Evolutionary conservation across 768 basidiomycete species (phyloP).

Genomic region (Lactarius pseudohatsudake): DNA sequence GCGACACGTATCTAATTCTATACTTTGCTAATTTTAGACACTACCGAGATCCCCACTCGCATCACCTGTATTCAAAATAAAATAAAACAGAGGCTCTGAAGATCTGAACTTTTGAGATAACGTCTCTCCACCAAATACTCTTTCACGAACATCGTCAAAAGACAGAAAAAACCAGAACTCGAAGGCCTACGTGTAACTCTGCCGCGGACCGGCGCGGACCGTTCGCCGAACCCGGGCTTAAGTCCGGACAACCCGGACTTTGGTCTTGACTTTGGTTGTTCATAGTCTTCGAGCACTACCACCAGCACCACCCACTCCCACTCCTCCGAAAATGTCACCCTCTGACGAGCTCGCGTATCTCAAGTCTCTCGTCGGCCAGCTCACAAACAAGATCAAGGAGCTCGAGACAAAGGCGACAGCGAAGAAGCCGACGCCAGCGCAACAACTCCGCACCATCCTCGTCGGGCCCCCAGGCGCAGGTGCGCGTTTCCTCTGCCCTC

Average conservation of each 20-base stretch:
- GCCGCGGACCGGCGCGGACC: not conserved
- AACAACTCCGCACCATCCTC: constrained; percentile 87
- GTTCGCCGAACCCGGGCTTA: not conserved
- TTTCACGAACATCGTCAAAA: not conserved
- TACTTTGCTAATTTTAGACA: not conserved
- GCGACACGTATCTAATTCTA: constrained; percentile 7
- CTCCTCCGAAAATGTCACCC: constrained; percentile 51
- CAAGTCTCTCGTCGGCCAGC: constrained; percentile 86
- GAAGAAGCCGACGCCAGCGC: constrained; percentile 55
- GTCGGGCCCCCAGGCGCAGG: constrained; percentile 97
- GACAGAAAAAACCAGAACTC: not conserved
- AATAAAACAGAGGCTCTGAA: not conserved
- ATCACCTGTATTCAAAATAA: not conserved
- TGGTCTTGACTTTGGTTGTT: not conserved
- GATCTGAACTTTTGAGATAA: not conserved
- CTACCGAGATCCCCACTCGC: not conserved
- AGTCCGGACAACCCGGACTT: not conserved
- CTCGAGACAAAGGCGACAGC: constrained; percentile 67
- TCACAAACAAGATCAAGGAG: constrained; percentile 82
- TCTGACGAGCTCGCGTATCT: constrained; percentile 90
- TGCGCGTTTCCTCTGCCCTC: constrained; percentile 40
- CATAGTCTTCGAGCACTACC: not conserved
- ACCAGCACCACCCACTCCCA: not conserved
- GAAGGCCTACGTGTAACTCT: not conserved
- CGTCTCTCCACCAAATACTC: not conserved